Evolutionary conservation across 192 early-diverging fungal species (phyloP).

Genomic region (Coemansia sp.): DNA sequence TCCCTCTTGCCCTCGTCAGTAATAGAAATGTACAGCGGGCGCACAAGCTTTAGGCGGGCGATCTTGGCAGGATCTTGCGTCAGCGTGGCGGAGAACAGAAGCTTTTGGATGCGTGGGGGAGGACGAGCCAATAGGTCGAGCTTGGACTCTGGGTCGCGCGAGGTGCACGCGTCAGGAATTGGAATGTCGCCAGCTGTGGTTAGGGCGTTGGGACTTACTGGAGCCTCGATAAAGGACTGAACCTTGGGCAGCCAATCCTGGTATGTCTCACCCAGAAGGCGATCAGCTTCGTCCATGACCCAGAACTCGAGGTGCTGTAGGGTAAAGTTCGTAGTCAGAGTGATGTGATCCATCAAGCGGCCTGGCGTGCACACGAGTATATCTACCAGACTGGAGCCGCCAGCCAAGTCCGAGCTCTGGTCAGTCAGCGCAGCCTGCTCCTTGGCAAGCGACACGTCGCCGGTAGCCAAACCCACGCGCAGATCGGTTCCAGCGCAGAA

Average conservation of each 20-base stretch:
- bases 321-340: conserved; percentile 83
- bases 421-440: conserved; percentile 66
- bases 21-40: conserved; percentile 81
- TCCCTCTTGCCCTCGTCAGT: conserved; percentile 51
- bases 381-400: conserved; percentile 77
- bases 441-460: conserved; percentile 74
- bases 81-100: conserved; percentile 95
- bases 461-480: conserved; percentile 72
- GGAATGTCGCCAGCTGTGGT: conserved; percentile 2
- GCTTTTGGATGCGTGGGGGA: conserved; percentile 73
- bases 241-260: conserved; percentile 89
- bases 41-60: conserved; percentile 74
- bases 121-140: conserved; percentile 36
- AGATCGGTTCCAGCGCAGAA: conserved; percentile 78
- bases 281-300: conserved; percentile 96
- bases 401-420: conserved; percentile 24
- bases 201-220: not conserved
- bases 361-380: conserved; percentile 96
- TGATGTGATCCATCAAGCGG: conserved; percentile 87
- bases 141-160: conserved; percentile 11
- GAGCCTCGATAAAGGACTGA: conserved; percentile 58
- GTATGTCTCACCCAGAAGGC: conserved; percentile 88
- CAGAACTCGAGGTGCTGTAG: conserved; percentile 90
- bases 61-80: conserved; percentile 93
- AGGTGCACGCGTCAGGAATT: conserved; percentile 25